Conservation (phyloP, 768 basidiomycete genomes). For the Lactarius trivialis region DNA sequence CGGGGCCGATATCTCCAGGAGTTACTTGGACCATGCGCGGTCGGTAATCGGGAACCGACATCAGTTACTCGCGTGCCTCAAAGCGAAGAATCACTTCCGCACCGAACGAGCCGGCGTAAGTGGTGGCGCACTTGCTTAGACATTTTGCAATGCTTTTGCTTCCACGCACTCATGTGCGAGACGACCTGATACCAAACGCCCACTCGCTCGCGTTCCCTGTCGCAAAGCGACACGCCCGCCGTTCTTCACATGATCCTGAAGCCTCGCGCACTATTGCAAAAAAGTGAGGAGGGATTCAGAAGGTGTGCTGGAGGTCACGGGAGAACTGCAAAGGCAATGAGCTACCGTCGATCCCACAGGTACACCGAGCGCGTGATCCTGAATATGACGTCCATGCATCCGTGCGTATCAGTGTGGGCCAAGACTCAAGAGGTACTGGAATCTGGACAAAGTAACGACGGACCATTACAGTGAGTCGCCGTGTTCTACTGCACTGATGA, state of each 20-base stretch:
- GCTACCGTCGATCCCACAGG: background rate
- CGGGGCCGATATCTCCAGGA: background rate
- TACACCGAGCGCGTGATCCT: background rate
- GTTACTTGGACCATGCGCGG: background rate
- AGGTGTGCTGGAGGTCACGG: no score
- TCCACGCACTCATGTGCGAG: background rate
- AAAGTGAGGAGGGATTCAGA: background rate
- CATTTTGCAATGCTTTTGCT: background rate
- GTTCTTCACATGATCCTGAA: background rate
- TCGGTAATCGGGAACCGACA: background rate
- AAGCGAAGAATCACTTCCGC: background rate
- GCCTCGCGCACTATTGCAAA: background rate
- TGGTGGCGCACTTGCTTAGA: background rate
- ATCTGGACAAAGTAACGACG: background rate
- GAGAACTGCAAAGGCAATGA: background rate
- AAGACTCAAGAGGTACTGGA: background rate
- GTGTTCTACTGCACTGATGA: background rate
- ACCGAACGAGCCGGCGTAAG: constrained; percentile 9
- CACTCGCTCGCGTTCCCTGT: background rate
- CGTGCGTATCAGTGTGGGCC: background rate
- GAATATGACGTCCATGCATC: background rate
- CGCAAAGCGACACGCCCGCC: background rate
- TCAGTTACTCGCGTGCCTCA: background rate
- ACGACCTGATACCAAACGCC: background rate
- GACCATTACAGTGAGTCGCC: background rate